phyloP scores from a whole-genome alignment of 768 basidiomycete genomes.

The Naganishia randhawae region DNA sequence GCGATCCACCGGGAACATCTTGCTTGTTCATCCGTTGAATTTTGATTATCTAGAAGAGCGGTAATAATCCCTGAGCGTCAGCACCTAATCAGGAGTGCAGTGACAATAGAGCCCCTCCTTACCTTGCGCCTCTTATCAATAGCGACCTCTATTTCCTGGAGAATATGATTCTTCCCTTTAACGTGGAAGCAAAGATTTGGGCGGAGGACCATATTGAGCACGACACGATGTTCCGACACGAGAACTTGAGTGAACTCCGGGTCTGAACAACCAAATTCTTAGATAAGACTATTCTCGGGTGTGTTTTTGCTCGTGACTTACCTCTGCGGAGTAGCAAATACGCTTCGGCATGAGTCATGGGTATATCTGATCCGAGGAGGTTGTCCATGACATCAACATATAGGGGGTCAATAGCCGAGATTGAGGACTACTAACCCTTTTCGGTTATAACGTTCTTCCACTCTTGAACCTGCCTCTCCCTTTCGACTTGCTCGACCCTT shows the following conservation, averaged over 20 bases:
- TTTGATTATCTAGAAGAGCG: not conserved
- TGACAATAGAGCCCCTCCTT: not conserved
- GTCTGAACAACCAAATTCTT: not conserved
- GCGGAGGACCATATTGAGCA: constrained; percentile 13
- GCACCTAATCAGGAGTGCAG: not conserved
- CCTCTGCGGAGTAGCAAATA: constrained; percentile 12
- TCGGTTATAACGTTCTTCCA: constrained; percentile 1
- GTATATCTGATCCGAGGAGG: not conserved
- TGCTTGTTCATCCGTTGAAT: not conserved
- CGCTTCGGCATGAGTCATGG: constrained; percentile 18
- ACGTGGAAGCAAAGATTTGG: constrained; percentile 1
- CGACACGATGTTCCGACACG: constrained; percentile 11
- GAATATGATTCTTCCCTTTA: constrained; percentile 2
- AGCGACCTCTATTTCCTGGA: not conserved
- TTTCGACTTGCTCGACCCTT: constrained; percentile 8
- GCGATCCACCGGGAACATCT: not conserved
- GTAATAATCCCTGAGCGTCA: not conserved
- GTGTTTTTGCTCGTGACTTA: not conserved
- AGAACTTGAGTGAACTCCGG: constrained; percentile 5
- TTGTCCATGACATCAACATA: too few relatives aligned
- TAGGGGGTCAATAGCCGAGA: too few relatives aligned
- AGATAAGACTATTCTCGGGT: not conserved
- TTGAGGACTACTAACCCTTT: too few relatives aligned
- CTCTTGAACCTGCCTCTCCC: not conserved
- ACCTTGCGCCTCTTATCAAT: constrained; percentile 1